Evolutionary conservation across 2,329 filamentous ascomycete genomes (phyloP).

Genomic region (Lasiodiplodia sp.): DNA sequence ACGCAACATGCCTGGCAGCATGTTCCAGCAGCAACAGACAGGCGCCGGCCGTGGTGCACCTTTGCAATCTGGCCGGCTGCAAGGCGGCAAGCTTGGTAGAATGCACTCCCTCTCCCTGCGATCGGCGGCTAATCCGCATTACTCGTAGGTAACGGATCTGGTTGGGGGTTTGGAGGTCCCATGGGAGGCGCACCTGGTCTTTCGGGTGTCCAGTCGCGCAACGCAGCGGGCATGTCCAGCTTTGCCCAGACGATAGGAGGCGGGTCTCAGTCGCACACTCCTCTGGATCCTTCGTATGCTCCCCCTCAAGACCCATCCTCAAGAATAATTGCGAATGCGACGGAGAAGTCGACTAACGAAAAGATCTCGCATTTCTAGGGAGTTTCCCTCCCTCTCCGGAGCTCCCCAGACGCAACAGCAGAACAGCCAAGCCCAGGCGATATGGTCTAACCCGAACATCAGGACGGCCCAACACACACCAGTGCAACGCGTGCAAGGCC

Average conservation of each 20-base stretch:
- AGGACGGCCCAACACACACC: slow-evolving; percentile 61
- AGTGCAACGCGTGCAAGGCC: slow-evolving; percentile 60
- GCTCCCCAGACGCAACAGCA: slow-evolving; percentile 62
- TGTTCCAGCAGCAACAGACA: slow-evolving; percentile 62
- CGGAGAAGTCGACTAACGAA: slow-evolving; percentile 9
- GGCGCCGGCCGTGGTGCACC: slow-evolving; percentile 56
- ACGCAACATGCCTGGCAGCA: slow-evolving; percentile 59
- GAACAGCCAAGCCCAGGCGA: slow-evolving; percentile 60
- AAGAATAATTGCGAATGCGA: neutral
- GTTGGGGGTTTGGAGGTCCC: slow-evolving; percentile 65
- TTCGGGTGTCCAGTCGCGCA: slow-evolving; percentile 59
- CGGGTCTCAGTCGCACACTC: slow-evolving; percentile 60
- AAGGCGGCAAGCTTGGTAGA: slow-evolving; percentile 62
- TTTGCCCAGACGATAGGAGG: slow-evolving; percentile 63
- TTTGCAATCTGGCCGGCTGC: slow-evolving; percentile 57
- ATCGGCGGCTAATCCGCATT: slow-evolving; percentile 10
- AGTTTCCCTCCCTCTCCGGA: slow-evolving; percentile 68
- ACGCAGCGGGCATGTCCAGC: slow-evolving; percentile 58
- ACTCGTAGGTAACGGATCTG: slow-evolving; percentile 58
- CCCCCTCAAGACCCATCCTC: neutral
- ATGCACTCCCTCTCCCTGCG: neutral
- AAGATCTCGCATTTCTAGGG: slow-evolving; percentile 49
- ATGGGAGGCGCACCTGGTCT: slow-evolving; percentile 61
- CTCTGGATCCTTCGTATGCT: slow-evolving; percentile 65
- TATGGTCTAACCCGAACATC: slow-evolving; percentile 66